Evolutionary conservation across 345 rosid species (phyloP).

Genomic region (Limnanthes douglasii): DNA sequence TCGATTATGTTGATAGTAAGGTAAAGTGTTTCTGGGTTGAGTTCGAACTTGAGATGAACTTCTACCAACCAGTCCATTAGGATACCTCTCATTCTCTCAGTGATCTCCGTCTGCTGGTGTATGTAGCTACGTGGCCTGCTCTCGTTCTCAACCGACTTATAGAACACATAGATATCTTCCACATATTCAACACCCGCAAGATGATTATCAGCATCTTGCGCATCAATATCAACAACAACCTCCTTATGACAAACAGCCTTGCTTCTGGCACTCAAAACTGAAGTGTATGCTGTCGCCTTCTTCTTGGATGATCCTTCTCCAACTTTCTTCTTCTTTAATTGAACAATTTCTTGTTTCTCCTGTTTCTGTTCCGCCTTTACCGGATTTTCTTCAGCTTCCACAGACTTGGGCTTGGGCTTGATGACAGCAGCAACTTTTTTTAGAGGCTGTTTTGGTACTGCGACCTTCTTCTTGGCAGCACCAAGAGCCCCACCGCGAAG

Average conservation of each 20-base stretch:
- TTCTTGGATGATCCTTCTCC: constrained; percentile 17
- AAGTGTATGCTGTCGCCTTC: constrained; percentile 45
- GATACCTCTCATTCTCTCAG: constrained; percentile 76
- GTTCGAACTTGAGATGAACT: constrained; percentile 78
- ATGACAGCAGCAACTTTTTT: constrained; percentile 15
- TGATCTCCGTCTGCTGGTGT: constrained; percentile 57
- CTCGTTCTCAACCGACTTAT: constrained; percentile 79
- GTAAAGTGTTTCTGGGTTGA: constrained; percentile 72
- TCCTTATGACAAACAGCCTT: constrained; percentile 45
- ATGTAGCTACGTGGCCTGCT: constrained; percentile 55
- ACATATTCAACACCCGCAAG: constrained; percentile 79
- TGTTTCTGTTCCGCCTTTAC: constrained; percentile 22
- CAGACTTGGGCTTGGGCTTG: constrained; percentile 25
- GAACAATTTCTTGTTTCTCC: constrained; percentile 3
- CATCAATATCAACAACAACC: constrained; percentile 52
- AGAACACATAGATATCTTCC: constrained; percentile 80
- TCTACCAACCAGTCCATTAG: constrained; percentile 87
- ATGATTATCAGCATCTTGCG: constrained; percentile 46
- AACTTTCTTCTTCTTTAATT: constrained; percentile 10
- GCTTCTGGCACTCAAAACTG: constrained; percentile 79
- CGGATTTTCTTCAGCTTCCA: constrained; percentile 47
- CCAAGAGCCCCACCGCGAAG: constrained; percentile 21
- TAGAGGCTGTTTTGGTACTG: no score
- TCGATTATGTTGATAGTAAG: constrained; percentile 77
- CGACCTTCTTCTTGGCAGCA: no score